A percentile compares a stretch with the other conserved stretches of the same genome.
These are phyloP conservation scores for Mycena albidolilacea DNA, from an alignment of 768 basidiomycete genomes.

Conservation along the genomic window DNA sequence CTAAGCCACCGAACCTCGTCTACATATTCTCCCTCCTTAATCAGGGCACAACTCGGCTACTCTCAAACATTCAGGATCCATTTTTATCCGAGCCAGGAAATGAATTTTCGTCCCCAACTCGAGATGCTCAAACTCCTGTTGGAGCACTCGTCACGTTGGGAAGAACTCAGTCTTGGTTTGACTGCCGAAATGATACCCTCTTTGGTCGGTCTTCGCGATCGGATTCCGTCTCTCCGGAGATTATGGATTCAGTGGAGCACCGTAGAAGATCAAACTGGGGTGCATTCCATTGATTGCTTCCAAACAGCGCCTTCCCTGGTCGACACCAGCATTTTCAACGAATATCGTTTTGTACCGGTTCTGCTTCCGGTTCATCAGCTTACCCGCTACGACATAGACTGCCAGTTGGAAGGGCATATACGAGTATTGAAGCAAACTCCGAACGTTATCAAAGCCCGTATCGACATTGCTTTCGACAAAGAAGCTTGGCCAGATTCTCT, in stretches of 20 bases:
- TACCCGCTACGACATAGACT: slow-evolving; percentile 1
- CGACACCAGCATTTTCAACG: neutral
- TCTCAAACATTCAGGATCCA: slow-evolving; percentile 3
- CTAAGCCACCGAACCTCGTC: neutral
- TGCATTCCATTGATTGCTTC: slow-evolving; percentile 6
- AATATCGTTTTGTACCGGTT: neutral
- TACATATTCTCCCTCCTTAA: neutral
- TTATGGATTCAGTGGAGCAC: neutral
- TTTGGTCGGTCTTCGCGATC: too few relatives aligned
- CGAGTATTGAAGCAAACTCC: neutral
- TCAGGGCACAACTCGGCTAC: slow-evolving; percentile 2
- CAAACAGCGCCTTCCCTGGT: neutral
- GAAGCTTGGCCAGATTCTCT: neutral
- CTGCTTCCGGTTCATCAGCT: slow-evolving; percentile 5
- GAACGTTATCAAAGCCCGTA: slow-evolving; percentile 11
- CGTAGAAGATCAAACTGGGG: neutral
- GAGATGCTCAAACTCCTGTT: neutral
- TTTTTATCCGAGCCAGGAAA: neutral
- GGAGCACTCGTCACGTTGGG: slow-evolving; percentile 14
- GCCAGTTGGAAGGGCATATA: neutral
- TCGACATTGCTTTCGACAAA: neutral
- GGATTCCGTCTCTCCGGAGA: too few relatives aligned
- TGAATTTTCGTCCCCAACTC: neutral
- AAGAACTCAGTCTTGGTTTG: slow-evolving; percentile 12
- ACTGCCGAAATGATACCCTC: neutral